Conservation (phyloP, 495 filamentous ascomycete species). For the Podospora pseudoanserina region DNA sequence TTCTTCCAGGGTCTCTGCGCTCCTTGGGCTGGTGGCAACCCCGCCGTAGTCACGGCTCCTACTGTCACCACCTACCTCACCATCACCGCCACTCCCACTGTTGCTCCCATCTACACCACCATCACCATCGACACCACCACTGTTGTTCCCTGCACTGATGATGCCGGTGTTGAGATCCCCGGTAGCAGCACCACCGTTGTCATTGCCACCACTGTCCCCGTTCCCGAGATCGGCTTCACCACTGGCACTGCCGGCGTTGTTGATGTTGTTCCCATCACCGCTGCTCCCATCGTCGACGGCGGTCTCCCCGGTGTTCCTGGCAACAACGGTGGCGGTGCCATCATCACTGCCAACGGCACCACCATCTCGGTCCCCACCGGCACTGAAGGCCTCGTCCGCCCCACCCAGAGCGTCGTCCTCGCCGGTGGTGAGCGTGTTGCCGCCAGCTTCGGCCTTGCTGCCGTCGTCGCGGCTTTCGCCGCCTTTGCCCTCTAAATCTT, state of each 20-base stretch:
- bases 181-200: slow-evolving; percentile 51
- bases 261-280: slow-evolving; percentile 42
- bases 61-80: slow-evolving; percentile 57
- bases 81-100: slow-evolving; percentile 45
- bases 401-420: slow-evolving; percentile 32
- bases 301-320: slow-evolving; percentile 35
- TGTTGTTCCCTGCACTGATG: slow-evolving; percentile 52
- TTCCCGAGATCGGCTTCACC: slow-evolving; percentile 72
- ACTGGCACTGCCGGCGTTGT: slow-evolving; percentile 48
- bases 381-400: slow-evolving; percentile 31
- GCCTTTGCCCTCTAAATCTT: slow-evolving; percentile 37
- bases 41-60: slow-evolving; percentile 71
- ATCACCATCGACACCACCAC: slow-evolving; percentile 53
- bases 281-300: slow-evolving; percentile 40
- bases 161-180: slow-evolving; percentile 45
- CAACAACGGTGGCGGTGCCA: slow-evolving; percentile 48
- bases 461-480: slow-evolving; percentile 29
- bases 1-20: slow-evolving; percentile 94
- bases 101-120: slow-evolving; percentile 54
- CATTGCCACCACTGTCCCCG: slow-evolving; percentile 59
- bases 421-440: slow-evolving; percentile 36
- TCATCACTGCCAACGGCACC: slow-evolving; percentile 24
- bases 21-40: slow-evolving; percentile 67
- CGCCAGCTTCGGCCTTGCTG: slow-evolving; percentile 39
- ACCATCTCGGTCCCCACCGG: slow-evolving; percentile 28